Conservation (phyloP, 129 eudicot genomes). For the Artemisia argyi region DNA sequence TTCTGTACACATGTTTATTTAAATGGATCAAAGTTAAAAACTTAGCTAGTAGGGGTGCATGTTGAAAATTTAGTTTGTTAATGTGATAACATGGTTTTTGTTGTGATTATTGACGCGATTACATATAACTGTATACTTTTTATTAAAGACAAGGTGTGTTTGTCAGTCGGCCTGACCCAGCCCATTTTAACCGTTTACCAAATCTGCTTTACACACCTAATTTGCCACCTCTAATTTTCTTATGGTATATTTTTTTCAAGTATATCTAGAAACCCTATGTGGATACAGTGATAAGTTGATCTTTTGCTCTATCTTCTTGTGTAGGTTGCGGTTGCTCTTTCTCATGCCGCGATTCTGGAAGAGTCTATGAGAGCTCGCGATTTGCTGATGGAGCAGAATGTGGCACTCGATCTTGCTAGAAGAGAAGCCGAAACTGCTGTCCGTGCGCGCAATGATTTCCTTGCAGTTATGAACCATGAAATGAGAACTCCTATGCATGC, state of each 20-base stretch:
- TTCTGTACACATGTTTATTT: not conserved
- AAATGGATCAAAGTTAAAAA: not conserved
- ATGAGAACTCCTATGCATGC: slow-evolving; percentile 99
- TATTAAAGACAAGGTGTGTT: not conserved
- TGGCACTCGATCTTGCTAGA: slow-evolving; percentile 94
- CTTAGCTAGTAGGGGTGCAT: not conserved
- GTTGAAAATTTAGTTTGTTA: not conserved
- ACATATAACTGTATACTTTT: not conserved
- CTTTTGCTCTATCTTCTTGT: not conserved
- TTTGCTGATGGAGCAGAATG: slow-evolving; percentile 92
- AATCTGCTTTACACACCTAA: not conserved
- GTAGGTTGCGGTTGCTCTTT: slow-evolving; percentile 96
- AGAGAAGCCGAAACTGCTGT: slow-evolving; percentile 96
- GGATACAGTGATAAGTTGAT: not conserved
- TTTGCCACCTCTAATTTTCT: not conserved
- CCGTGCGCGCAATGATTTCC: slow-evolving; percentile 93
- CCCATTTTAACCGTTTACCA: not conserved
- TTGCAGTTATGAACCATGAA: slow-evolving; percentile 99
- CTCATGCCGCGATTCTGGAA: slow-evolving; percentile 97
- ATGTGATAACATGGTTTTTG: not conserved
- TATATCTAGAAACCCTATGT: not conserved
- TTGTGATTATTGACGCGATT: not conserved
- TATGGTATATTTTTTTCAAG: not conserved
- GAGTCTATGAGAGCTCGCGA: slow-evolving; percentile 97
- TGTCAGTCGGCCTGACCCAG: not conserved